phyloP scores from a whole-genome alignment of 805 yeast genomes.

The Candida vartiovaarae region DNA sequence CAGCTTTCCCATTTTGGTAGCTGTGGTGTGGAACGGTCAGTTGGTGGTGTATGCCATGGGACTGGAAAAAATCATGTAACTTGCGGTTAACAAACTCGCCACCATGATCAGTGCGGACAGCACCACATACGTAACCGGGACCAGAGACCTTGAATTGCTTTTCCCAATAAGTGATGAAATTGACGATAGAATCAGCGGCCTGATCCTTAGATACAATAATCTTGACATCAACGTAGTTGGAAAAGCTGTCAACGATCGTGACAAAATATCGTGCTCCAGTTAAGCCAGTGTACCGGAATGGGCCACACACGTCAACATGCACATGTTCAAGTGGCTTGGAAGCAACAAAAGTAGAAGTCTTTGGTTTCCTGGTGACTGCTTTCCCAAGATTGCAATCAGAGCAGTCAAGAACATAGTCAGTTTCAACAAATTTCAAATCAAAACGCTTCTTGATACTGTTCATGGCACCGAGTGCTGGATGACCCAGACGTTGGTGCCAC shows the following conservation, averaged over 20 bases:
- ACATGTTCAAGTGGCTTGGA: not conserved
- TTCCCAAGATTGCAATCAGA: not conserved
- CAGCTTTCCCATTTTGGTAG: constrained; percentile 1
- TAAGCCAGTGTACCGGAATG: not conserved
- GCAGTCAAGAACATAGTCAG: not conserved
- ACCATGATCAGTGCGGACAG: constrained; percentile 1
- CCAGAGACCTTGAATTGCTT: not conserved
- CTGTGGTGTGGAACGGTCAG: constrained; percentile 1
- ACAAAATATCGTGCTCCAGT: not conserved
- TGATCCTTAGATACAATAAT: not conserved
- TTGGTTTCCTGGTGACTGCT: not conserved
- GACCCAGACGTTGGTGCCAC: not conserved
- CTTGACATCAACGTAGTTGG: not conserved
- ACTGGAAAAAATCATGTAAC: not conserved
- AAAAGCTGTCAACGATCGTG: not conserved
- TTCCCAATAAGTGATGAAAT: not conserved
- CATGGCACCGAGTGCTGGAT: not conserved
- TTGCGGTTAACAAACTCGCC: not conserved
- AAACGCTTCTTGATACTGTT: not conserved
- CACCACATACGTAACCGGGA: not conserved
- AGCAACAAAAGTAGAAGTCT: not conserved
- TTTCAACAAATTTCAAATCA: not conserved
- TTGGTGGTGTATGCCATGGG: not conserved
- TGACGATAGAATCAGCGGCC: not conserved
- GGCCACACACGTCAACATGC: not conserved